These are phyloP conservation scores for Piedraia hortae DNA, from an alignment of 2,329 filamentous ascomycete species.

Conservation along the genomic window DNA sequence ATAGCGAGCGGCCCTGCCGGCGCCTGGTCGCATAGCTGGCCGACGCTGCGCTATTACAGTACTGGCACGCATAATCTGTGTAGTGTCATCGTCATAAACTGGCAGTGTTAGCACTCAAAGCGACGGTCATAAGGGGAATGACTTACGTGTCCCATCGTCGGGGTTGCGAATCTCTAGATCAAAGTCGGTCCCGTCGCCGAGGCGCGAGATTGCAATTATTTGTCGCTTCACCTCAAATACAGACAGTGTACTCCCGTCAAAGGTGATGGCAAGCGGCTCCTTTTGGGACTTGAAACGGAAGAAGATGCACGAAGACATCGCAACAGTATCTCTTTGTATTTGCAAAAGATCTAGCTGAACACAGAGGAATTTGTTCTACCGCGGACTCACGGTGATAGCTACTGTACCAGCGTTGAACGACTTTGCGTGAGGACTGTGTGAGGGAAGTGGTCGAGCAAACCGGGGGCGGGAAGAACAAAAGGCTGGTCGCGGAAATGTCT, in stretches of 20 bases:
- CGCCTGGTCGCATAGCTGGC: constrained; percentile 59
- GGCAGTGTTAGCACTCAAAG: constrained; percentile 5
- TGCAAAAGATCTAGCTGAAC: too few species aligned
- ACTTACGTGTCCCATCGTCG: constrained; percentile 23
- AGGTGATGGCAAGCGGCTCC: constrained; percentile 78
- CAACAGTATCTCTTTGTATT: too few species aligned
- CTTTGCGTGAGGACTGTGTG: too few species aligned
- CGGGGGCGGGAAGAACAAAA: too few species aligned
- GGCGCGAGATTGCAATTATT: constrained; percentile 79
- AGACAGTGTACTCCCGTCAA: constrained; percentile 91
- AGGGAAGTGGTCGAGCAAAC: too few species aligned
- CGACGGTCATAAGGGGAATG: neutral
- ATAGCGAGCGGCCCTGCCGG: constrained; percentile 77
- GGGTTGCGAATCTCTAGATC: constrained; percentile 85
- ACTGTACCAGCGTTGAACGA: too few species aligned
- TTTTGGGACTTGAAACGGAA: constrained; percentile 99
- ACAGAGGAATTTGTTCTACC: too few species aligned
- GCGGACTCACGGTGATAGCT: too few species aligned
- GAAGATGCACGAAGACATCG: constrained; percentile 96
- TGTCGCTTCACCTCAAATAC: constrained; percentile 97
- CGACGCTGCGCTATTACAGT: constrained; percentile 73
- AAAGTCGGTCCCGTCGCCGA: constrained; percentile 90
- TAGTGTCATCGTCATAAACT: constrained; percentile 96
- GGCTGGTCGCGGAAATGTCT: too few species aligned
- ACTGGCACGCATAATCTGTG: constrained; percentile 85